Evolutionary conservation across 257 asterid species (phyloP), one percentile per base, ranked within the genome.

Genomic region (Agastache rugosa): DNA sequence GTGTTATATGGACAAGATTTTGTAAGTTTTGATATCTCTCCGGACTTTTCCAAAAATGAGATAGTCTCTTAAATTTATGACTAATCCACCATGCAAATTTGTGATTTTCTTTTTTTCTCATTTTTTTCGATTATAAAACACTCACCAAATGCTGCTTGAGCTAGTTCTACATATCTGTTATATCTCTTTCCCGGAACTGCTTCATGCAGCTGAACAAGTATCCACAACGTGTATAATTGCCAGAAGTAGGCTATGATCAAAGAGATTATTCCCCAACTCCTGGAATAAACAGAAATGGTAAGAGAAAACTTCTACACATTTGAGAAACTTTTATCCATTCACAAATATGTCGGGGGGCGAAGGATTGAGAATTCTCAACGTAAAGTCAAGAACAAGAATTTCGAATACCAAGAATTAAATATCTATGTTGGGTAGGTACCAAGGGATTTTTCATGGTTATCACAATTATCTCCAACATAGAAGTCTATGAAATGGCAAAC

Each of bases 151-250:
- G 99, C 99, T 54, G 98, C 99, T 77, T 95, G 96, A 16, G 99
- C 99, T 16, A 95, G 96, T 77, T 95, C 98, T 2, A 95, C 98
- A 19, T 95, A 92, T 95, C 98, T 81, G 82, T 92, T 95, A 79
- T 95, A 95, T 84, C 99, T 80, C 79, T 95, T 95, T 41, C 99
- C 99, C 0, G 99, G 99, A 67, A 95, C 97, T 50, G 99, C 99
- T 86, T 95, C 99, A 67, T 95, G 99, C 54, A 95, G 83, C 84
- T 92, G 99, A 79, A 95, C 99, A n/a, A 95, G 90, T 79, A 95
- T 83, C 98, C 99, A 92, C 77, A 92, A 51, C 0, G 99, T 95
- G 88, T 95, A 95, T 55, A 95, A 79, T 78, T 95, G 99, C 99
- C 99, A 95, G 65, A 87, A 63, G 79, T 88, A 95, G 45, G 99